Evolutionary conservation across 1,284 basidiomycete species (phyloP).

Genomic region (Malassezia globosa): DNA sequence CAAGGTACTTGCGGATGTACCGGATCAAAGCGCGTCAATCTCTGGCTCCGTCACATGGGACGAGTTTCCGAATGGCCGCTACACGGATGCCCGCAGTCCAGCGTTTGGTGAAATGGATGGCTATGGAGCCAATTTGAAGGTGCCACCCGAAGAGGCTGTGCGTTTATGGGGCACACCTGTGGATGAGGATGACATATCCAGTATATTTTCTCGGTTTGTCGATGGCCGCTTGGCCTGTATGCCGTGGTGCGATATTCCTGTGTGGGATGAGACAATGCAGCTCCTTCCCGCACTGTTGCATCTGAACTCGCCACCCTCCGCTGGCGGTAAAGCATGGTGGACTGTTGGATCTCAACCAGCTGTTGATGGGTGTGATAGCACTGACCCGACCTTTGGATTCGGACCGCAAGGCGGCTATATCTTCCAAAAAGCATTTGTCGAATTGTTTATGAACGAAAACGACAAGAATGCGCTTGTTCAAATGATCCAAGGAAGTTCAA

Average conservation of each 20-base stretch:
- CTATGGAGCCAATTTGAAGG: conserved; percentile 44
- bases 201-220: conserved; percentile 69
- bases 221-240: conserved; percentile 59
- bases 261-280: conserved; percentile 70
- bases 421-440: conserved; percentile 94
- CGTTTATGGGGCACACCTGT: conserved; percentile 72
- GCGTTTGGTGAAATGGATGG: conserved; percentile 46
- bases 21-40: conserved; percentile 9
- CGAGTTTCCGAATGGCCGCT: conserved; percentile 46
- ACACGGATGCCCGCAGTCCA: conserved; percentile 41
- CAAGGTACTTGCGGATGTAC: conserved; percentile 42
- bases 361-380: conserved; percentile 34
- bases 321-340: conserved; percentile 57
- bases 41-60: conserved; percentile 30
- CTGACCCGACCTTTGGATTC: conserved; percentile 66
- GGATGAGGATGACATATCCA: conserved; percentile 60
- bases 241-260: conserved; percentile 76
- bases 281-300: conserved; percentile 69
- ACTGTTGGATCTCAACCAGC: conserved; percentile 88
- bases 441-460: conserved; percentile 68
- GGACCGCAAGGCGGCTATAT: conserved; percentile 83
- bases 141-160: conserved; percentile 55
- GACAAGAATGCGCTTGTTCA: conserved; percentile 60
- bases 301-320: conserved; percentile 52
- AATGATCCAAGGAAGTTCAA: conserved; percentile 55